Conservation (phyloP, 73 alveolate genomes). For the Stentor roeselii region DNA sequence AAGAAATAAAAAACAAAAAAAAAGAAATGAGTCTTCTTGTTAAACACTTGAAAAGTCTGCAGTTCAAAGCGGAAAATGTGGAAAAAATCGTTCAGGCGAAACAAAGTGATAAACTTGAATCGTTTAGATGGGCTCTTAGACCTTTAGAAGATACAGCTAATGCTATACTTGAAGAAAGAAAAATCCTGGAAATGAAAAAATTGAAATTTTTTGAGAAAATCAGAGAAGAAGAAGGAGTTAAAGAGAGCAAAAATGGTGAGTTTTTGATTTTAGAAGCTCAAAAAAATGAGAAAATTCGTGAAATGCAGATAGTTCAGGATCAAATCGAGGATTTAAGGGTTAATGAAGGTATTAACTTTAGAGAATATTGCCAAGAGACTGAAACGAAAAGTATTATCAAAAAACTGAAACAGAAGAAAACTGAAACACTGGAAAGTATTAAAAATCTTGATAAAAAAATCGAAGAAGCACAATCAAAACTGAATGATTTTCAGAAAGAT, state of each 20-base stretch:
- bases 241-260: neutral
- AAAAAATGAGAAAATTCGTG: neutral
- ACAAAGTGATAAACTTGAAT: neutral
- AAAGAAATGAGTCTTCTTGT: neutral
- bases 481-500: neutral
- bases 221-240: neutral
- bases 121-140: conserved; percentile 13
- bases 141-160: conserved; percentile 15
- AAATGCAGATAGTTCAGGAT: neutral
- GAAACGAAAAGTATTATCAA: conserved; percentile 3
- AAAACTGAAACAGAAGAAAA: neutral
- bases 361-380: neutral
- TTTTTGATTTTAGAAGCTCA: neutral
- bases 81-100: neutral
- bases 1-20: neutral
- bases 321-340: neutral
- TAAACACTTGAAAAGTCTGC: neutral
- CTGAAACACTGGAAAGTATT: neutral
- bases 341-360: neutral
- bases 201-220: neutral
- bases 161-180: conserved; percentile 1
- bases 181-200: neutral
- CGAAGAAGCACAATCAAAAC: neutral
- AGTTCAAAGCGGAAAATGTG: conserved; percentile 2
- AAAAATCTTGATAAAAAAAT: neutral